phyloP scores from a whole-genome alignment of 2,329 filamentous ascomycete species.

The Chlorencoelia australis region DNA sequence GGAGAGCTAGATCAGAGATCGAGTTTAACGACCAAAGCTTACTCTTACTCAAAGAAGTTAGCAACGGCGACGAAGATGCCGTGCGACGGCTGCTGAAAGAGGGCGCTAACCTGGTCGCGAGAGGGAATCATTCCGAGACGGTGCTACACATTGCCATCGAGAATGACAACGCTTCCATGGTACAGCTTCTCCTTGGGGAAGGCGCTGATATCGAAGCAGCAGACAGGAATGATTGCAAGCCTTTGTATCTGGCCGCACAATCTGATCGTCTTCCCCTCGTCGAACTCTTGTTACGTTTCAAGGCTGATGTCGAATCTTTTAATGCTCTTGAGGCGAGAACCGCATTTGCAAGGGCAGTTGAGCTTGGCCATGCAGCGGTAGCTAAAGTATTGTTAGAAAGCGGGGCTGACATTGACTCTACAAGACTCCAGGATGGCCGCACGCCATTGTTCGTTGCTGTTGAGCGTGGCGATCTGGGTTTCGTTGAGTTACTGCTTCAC shows the following conservation, averaged over 20 bases:
- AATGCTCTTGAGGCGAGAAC: background rate
- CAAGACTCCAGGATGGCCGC: slow-evolving; percentile 4
- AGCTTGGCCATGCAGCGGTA: background rate
- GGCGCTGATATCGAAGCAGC: slow-evolving; percentile 1
- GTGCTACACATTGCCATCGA: background rate
- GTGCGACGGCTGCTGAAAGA: background rate
- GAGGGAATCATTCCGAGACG: background rate
- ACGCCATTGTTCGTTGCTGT: slow-evolving; percentile 13
- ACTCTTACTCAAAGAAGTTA: background rate
- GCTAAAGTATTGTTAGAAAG: background rate
- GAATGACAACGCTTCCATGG: background rate
- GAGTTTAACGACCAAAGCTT: no score
- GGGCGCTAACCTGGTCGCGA: background rate
- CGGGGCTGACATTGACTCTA: slow-evolving; percentile 1
- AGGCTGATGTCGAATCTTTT: background rate
- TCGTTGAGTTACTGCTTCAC: slow-evolving; percentile 6
- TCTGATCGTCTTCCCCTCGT: background rate
- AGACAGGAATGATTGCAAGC: background rate
- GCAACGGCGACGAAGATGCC: background rate
- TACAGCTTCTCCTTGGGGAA: background rate
- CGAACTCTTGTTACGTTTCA: background rate
- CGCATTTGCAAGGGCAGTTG: background rate
- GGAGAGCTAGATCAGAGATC: no score
- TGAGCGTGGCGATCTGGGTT: slow-evolving; percentile 8
- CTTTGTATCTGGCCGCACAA: slow-evolving; percentile 1